Conservation (phyloP, 345 rosid genomes). For the Mallotus nudiflorus region DNA sequence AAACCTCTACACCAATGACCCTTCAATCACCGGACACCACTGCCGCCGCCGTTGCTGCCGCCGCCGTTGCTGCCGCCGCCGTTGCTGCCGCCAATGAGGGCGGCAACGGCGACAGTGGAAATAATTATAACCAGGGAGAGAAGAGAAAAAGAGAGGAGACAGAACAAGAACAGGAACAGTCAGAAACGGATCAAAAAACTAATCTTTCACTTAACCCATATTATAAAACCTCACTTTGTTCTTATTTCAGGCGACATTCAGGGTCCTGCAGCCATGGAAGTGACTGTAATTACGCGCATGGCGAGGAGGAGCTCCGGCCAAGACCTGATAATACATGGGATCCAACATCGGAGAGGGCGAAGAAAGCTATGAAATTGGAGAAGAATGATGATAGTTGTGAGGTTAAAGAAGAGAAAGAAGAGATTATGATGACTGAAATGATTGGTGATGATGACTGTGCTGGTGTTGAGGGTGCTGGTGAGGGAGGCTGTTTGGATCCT, state of each 20-base stretch:
- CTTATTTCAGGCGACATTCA: slow-evolving; percentile 66
- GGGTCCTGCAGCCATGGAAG: slow-evolving; percentile 70
- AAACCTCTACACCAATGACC: slow-evolving; percentile 11
- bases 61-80: too few relatives aligned
- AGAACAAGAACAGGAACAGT: not conserved
- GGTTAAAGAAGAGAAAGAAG: slow-evolving; percentile 28
- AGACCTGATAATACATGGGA: slow-evolving; percentile 93
- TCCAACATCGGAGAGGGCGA: slow-evolving; percentile 84
- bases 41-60: slow-evolving; percentile 16
- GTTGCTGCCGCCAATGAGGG: not conserved
- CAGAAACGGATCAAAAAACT: slow-evolving; percentile 17
- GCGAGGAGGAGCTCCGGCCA: slow-evolving; percentile 77
- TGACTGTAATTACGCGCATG: slow-evolving; percentile 81
- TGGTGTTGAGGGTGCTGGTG: slow-evolving; percentile 37
- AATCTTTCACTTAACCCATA: slow-evolving; percentile 38
- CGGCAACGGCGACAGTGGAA: not conserved
- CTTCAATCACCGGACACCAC: slow-evolving; percentile 25
- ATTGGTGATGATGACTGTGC: slow-evolving; percentile 36
- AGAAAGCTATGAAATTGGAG: slow-evolving; percentile 48
- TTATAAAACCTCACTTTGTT: slow-evolving; percentile 81
- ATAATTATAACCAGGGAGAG: slow-evolving; percentile 28
- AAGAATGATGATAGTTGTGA: slow-evolving; percentile 27
- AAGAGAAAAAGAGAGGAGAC: slow-evolving; percentile 65
- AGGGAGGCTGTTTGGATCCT: slow-evolving; percentile 40
- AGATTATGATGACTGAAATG: slow-evolving; percentile 62